These are phyloP conservation scores for Fraxinus angustifolia DNA, from an alignment of 305 asterid genomes.

Conservation along the genomic window DNA sequence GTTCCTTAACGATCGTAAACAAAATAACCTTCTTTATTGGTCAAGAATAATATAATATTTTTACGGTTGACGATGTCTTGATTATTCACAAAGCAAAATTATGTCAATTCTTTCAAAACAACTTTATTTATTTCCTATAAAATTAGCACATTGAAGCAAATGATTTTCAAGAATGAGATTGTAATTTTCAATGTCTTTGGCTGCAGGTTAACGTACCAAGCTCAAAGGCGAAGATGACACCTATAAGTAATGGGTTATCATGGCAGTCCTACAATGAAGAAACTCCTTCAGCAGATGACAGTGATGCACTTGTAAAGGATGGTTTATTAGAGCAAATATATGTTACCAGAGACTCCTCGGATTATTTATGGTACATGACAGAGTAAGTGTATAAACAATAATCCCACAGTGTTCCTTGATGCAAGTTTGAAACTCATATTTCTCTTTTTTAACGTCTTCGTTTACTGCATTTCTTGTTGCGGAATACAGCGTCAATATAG, in stretches of 20 bases:
- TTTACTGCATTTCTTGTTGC: background rate
- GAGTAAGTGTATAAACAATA: conserved; percentile 44
- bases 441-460: background rate
- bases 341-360: conserved; percentile 79
- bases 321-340: conserved; percentile 73
- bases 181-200: background rate
- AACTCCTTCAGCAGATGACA: conserved; percentile 68
- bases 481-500: conserved; percentile 58
- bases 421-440: background rate
- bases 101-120: background rate
- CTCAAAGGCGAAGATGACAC: conserved; percentile 55
- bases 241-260: conserved; percentile 36
- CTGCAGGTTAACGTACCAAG: conserved; percentile 57
- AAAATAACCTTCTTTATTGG: background rate
- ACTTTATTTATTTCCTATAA: background rate
- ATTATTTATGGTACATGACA: conserved; percentile 89
- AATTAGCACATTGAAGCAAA: background rate
- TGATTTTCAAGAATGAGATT: background rate
- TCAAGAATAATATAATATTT: background rate
- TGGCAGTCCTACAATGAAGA: conserved; percentile 80
- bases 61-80: background rate
- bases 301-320: conserved; percentile 40
- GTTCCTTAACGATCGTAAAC: background rate
- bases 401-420: background rate
- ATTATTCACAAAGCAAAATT: background rate